A percentile compares a stretch with the other conserved stretches of the same genome.
These are phyloP conservation scores for Hymenoscyphus fructigenus DNA, from an alignment of 2,329 filamentous ascomycete genomes.

Conservation along the genomic window DNA sequence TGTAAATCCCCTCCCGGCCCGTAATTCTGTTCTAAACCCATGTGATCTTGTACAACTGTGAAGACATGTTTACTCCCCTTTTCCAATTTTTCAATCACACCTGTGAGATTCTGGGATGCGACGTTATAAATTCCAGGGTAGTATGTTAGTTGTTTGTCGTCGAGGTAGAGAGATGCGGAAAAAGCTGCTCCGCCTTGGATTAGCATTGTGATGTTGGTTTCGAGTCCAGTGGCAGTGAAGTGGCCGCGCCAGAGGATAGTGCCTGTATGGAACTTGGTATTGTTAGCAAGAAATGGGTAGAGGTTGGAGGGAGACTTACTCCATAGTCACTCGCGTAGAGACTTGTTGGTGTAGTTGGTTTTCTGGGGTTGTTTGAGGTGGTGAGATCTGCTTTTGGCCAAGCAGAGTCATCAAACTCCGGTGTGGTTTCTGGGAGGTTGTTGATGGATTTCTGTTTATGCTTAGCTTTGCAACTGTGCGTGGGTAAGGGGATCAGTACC, in stretches of 20 bases:
- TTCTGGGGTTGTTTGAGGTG: conserved; percentile 38
- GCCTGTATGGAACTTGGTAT: conserved; percentile 56
- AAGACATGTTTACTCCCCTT: conserved; percentile 64
- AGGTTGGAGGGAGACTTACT: background rate
- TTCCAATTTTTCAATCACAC: background rate
- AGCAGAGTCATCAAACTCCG: conserved; percentile 62
- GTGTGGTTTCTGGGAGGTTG: conserved; percentile 63
- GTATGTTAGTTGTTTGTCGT: conserved; percentile 51
- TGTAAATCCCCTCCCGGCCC: conserved; percentile 55
- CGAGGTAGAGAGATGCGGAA: conserved; percentile 55
- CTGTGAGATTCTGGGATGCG: background rate
- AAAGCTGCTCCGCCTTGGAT: conserved; percentile 65
- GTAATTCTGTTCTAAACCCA: conserved; percentile 66
- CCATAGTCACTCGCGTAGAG: conserved; percentile 73
- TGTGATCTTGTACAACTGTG: conserved; percentile 70
- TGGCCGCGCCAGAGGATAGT: conserved; percentile 66
- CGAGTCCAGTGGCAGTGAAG: conserved; percentile 62
- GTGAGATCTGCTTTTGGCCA: conserved; percentile 56
- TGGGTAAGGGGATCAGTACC: too few species aligned
- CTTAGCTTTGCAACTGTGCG: background rate
- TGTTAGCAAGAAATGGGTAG: background rate
- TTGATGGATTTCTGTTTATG: conserved; percentile 64
- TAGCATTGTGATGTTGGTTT: conserved; percentile 53
- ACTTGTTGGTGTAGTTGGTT: conserved; percentile 56
- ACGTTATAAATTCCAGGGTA: background rate